Percentiles rank a stretch among this genome's conserved stretches.
Conservation (phyloP, 2,329 filamentous ascomycete species). For the Aureobasidium sp. region DNA sequence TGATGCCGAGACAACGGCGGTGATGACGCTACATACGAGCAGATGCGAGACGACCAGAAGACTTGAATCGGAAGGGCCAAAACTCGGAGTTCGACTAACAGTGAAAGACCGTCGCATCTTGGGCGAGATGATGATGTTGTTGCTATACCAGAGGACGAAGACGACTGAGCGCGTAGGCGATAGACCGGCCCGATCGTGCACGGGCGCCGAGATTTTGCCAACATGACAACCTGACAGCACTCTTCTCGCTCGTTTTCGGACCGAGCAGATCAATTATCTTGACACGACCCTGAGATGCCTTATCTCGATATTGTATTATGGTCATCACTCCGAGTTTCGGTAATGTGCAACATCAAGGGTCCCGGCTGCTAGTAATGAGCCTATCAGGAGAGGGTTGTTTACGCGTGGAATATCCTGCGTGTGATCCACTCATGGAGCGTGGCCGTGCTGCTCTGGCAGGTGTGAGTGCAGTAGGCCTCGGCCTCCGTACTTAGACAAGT, state of each 20-base stretch:
- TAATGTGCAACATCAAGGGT: background rate
- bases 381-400: background rate
- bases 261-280: background rate
- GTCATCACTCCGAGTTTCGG: background rate
- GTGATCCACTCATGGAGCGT: background rate
- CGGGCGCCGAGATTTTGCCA: too few relatives aligned
- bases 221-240: background rate
- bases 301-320: background rate
- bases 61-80: background rate
- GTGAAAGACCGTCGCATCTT: background rate
- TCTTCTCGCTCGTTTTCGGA: constrained; percentile 6
- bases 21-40: background rate
- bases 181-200: too few relatives aligned
- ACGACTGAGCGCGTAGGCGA: too few relatives aligned
- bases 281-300: constrained; percentile 1
- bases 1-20: background rate
- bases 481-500: background rate
- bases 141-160: too few relatives aligned
- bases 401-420: background rate
- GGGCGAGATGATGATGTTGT: too few relatives aligned
- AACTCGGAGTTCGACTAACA: background rate
- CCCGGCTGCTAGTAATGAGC: background rate
- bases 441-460: background rate
- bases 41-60: background rate
- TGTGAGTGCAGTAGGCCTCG: background rate